phyloP scores from a whole-genome alignment of 345 rosid species.

The Passiflora organensis region DNA sequence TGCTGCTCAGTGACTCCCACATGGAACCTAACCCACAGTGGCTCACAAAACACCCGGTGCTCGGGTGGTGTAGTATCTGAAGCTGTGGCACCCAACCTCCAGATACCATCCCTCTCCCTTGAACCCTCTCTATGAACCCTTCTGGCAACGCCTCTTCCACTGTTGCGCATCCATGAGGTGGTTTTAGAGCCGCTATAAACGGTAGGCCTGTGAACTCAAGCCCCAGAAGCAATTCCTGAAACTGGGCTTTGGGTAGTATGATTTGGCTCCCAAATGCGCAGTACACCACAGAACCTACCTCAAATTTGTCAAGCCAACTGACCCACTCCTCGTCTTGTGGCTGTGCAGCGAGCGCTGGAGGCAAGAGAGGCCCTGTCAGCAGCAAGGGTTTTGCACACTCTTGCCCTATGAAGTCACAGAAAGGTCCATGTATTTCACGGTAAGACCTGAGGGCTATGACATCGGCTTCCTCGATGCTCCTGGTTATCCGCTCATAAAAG shows the following conservation, averaged over 20 bases:
- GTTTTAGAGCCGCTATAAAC: not conserved
- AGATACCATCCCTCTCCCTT: conserved; percentile 24
- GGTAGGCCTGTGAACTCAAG: conserved; percentile 1
- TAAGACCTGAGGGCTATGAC: not conserved
- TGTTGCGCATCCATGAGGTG: not conserved
- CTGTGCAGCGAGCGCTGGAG: not conserved
- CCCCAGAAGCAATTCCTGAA: not conserved
- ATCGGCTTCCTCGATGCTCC: not conserved
- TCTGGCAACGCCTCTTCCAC: not conserved
- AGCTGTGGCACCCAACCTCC: conserved; percentile 41
- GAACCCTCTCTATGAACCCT: not conserved
- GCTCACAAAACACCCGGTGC: conserved; percentile 36
- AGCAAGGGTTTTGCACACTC: not conserved
- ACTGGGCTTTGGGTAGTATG: conserved; percentile 1
- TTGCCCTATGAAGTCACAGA: not conserved
- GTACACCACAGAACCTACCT: not conserved
- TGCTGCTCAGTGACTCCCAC: not conserved
- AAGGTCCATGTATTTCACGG: not conserved
- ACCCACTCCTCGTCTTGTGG: not conserved
- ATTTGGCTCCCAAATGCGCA: conserved; percentile 2
- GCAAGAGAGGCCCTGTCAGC: not conserved
- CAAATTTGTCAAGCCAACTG: not conserved
- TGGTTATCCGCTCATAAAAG: not conserved
- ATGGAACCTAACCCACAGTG: conserved; percentile 30
- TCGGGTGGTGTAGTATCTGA: conserved; percentile 25